Base-by-base conservation (phyloP, 108 stramenopile genomes). In the Pseudonitzschia delicatissima region DNA sequence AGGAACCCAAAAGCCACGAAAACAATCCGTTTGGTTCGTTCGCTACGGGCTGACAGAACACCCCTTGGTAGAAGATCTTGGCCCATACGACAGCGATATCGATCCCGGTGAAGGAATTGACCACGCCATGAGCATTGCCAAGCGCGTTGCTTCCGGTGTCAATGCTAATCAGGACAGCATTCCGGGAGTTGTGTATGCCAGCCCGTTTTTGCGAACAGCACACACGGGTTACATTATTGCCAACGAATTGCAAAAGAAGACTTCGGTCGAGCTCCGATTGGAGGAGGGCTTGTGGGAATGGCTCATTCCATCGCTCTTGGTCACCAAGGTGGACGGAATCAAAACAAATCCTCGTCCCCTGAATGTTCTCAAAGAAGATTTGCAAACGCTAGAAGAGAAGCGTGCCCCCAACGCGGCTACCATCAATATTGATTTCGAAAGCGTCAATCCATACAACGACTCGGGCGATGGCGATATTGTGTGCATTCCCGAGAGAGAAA, bases 221-320 rank as follows among this genome's bases (percentile, higher is more conserved):
- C 74, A 85, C 45, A 91, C 89, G 8, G 86, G 86, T 27, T 77
- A 87, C 29, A 55, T 83, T 49, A 77, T 91, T 63, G 89, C 79
- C 25, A 21, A 32, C 17, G 27, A 36, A 34, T 68, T 81, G 13
- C 21, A 32, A 57, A n/a, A 45, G 6, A 7, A n/a, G 68, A 60
- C 25, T 64, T 66, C 6, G 57, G 75, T 44, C 65, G 66, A 20
- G 76, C 55, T 69, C 82, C 26, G 74, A 0, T 52, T 87, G 26
- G 89, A 91, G 58, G 83, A 84, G 33, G 89, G 89, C 15, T 48
- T 87, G 44, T 74, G 80, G 25, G 89, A 91, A 77, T 91, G 86
- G 86, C 74, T 82, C 32, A 74, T 73, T 31, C 86, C 87, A 17
- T 86, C 87, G n/a, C 63, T 88, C 12, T 70, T 86, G 37, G 87